Conservation (phyloP, 139 green algal species). For the Tetradesmus obliquus region DNA sequence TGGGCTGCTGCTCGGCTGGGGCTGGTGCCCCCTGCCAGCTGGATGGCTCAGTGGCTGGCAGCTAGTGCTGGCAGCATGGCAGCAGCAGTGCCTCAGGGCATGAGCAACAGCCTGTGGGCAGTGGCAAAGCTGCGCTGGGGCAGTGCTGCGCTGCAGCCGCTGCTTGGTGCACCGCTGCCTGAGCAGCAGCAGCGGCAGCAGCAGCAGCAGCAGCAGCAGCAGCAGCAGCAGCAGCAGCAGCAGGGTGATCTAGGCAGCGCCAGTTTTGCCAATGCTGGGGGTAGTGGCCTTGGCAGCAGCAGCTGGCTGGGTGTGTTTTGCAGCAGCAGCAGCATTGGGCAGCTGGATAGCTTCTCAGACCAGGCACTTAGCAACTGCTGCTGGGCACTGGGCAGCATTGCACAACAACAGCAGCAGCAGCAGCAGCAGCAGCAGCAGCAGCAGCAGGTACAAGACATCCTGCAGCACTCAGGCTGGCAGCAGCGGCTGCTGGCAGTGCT, state of each 20-base stretch:
- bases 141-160: neutral
- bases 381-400: constrained; percentile 28
- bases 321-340: neutral
- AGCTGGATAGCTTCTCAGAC: constrained; percentile 20
- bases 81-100: neutral
- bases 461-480: neutral
- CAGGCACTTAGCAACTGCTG: constrained; percentile 39
- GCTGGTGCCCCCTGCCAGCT: neutral
- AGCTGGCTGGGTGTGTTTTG: constrained; percentile 17
- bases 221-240: constrained; percentile 15
- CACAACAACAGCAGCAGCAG: neutral
- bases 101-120: constrained; percentile 38
- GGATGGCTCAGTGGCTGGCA: neutral
- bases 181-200: neutral
- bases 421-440: constrained; percentile 4
- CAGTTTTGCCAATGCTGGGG: neutral
- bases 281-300: neutral
- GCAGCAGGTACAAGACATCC: neutral
- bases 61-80: neutral
- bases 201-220: neutral
- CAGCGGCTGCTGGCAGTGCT: neutral
- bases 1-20: constrained; percentile 23
- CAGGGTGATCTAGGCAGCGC: neutral
- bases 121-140: constrained; percentile 29
- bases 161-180: no score